Evolutionary conservation across 371 early-diverging fungal species (phyloP).

Genomic region (Syncephalastrum contaminatum): DNA sequence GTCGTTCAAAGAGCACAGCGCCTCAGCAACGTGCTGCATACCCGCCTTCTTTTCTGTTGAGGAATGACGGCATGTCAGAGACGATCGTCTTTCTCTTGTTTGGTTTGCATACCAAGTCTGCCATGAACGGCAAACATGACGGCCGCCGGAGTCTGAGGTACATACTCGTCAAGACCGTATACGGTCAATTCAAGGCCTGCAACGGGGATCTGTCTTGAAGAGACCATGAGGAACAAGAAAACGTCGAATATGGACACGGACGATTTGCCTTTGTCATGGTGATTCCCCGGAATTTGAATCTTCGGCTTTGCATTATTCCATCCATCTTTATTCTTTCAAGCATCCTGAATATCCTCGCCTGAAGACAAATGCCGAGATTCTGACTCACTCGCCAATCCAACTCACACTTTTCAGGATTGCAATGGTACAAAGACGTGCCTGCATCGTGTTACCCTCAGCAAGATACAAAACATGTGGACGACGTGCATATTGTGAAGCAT

Average conservation of each 20-base stretch:
- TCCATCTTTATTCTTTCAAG: too few species aligned
- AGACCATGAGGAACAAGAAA: constrained; percentile 9
- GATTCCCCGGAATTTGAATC: too few species aligned
- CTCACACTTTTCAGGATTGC: neutral
- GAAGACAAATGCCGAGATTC: too few species aligned
- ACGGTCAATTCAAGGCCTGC: constrained; percentile 32
- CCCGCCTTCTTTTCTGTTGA: constrained; percentile 24
- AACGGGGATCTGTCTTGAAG: constrained; percentile 15
- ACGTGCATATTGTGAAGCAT: too few species aligned
- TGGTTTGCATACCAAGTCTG: constrained; percentile 33
- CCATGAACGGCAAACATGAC: constrained; percentile 48
- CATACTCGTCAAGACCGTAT: constrained; percentile 42
- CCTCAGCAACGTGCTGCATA: constrained; percentile 28
- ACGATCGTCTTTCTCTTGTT: neutral
- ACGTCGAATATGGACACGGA: neutral
- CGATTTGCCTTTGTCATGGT: too few species aligned
- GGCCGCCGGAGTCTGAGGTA: constrained; percentile 22
- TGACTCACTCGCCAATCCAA: too few species aligned
- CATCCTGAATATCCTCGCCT: too few species aligned
- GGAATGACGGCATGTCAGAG: neutral
- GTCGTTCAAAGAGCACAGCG: constrained; percentile 26
- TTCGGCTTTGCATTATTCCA: too few species aligned
- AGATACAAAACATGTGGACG: too few species aligned
- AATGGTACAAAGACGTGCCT: neutral
- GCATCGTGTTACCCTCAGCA: too few species aligned